Percentiles rank a stretch among this genome's conserved stretches.
Conservation (phyloP, 192 early-diverging fungal species). For the Coemansia sp. region DNA sequence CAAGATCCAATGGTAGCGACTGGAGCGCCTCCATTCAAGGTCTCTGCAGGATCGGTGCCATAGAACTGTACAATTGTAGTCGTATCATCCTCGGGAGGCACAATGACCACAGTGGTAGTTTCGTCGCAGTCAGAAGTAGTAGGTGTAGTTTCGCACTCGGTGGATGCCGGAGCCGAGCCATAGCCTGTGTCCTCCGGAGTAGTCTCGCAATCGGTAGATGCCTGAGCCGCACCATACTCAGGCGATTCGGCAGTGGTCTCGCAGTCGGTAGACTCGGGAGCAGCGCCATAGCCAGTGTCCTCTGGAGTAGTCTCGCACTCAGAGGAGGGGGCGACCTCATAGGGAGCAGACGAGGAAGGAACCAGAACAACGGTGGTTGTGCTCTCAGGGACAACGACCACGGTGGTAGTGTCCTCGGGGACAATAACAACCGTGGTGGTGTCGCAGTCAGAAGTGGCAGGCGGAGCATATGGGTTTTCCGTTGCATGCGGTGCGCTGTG, state of each 20-base stretch:
- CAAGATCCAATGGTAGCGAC: slow-evolving; percentile 41
- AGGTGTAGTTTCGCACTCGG: slow-evolving; percentile 9
- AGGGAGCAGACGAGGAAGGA: slow-evolving; percentile 14
- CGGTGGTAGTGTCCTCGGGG: slow-evolving; percentile 9
- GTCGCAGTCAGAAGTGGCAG: slow-evolving; percentile 10
- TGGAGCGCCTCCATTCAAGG: slow-evolving; percentile 34
- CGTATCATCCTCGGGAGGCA: slow-evolving; percentile 14
- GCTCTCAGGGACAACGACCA: slow-evolving; percentile 4
- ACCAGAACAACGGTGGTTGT: slow-evolving; percentile 28
- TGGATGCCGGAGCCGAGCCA: slow-evolving; percentile 8
- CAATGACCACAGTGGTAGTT: slow-evolving; percentile 19
- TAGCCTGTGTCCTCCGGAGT: slow-evolving; percentile 8
- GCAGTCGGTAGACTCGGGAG: neutral
- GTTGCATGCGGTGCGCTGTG: neutral
- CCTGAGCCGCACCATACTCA: neutral
- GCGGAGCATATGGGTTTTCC: neutral
- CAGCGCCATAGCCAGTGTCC: slow-evolving; percentile 1
- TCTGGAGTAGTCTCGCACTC: neutral
- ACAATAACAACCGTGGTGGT: slow-evolving; percentile 10
- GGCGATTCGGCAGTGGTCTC: slow-evolving; percentile 9
- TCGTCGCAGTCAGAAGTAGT: slow-evolving; percentile 13
- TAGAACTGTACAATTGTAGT: slow-evolving; percentile 38
- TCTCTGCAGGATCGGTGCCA: slow-evolving; percentile 32
- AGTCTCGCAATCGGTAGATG: slow-evolving; percentile 1
- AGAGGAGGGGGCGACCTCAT: slow-evolving; percentile 1